Percentiles rank a stretch among this genome's conserved stretches.
phyloP scores from a whole-genome alignment of 768 basidiomycete species.

The Jaapia argillacea region DNA sequence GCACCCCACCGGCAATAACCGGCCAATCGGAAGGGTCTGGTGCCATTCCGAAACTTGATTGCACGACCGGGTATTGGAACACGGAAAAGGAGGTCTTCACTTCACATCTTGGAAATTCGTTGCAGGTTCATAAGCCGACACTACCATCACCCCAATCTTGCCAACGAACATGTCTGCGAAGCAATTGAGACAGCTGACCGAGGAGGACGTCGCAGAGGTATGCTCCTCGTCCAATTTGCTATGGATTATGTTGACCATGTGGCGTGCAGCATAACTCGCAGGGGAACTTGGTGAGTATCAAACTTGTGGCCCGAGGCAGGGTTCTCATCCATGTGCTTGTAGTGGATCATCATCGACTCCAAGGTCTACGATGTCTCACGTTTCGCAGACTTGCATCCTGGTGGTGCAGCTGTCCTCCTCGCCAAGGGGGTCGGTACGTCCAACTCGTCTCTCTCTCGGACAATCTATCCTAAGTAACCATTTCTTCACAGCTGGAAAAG shows the following conservation, averaged over 20 bases:
- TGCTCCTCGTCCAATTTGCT: conserved; percentile 4
- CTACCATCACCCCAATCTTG: too few species aligned
- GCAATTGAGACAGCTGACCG: conserved; percentile 26
- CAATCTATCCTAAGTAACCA: neutral
- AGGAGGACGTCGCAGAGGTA: conserved; percentile 64
- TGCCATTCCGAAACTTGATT: too few species aligned
- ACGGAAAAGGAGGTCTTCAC: too few species aligned
- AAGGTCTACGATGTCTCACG: conserved; percentile 76
- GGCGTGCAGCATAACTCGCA: conserved; percentile 73
- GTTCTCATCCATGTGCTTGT: neutral
- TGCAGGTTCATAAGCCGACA: too few species aligned
- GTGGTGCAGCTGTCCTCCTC: conserved; percentile 68
- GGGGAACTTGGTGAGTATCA: conserved; percentile 70
- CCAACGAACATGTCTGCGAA: conserved; percentile 9
- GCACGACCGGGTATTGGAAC: too few species aligned
- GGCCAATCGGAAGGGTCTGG: too few species aligned
- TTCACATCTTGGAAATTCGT: too few species aligned
- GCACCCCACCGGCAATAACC: too few species aligned
- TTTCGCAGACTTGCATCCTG: conserved; percentile 81
- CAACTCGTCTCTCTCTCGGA: neutral
- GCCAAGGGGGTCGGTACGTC: conserved; percentile 53
- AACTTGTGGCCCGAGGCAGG: neutral
- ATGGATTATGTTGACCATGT: neutral
- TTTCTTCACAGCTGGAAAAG: conserved; percentile 48
- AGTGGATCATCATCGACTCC: conserved; percentile 80